A percentile compares a stretch with the other conserved stretches of the same genome.
phyloP scores from a whole-genome alignment of 2,329 filamentous ascomycete species.

The Sclerotinia nivalis region DNA sequence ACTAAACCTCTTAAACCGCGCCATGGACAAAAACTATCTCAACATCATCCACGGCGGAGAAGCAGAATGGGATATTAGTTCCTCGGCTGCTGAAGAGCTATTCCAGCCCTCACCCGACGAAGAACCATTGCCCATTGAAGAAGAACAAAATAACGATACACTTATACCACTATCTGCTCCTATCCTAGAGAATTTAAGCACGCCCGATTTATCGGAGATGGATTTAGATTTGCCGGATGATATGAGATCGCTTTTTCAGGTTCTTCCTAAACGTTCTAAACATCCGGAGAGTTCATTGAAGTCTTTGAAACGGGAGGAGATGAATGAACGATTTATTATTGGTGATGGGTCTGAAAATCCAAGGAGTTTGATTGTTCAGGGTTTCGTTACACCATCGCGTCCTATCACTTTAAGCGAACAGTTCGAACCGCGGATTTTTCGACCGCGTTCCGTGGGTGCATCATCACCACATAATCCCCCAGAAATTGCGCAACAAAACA shows the following conservation, averaged over 20 bases:
- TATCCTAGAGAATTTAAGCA: accelerated
- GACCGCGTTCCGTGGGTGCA: not conserved
- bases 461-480: too few species aligned
- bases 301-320: not conserved
- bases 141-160: not conserved
- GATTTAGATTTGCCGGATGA: not conserved
- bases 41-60: not conserved
- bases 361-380: too few species aligned
- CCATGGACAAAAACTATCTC: not conserved
- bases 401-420: not conserved
- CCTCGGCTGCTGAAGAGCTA: not conserved
- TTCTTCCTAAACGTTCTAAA: not conserved
- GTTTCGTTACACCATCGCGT: not conserved
- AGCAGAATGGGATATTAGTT: not conserved
- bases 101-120: accelerated
- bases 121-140: not conserved
- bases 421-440: too few species aligned
- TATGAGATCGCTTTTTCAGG: not conserved
- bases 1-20: not conserved
- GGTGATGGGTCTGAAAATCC: not conserved
- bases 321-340: not conserved
- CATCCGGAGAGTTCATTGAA: not conserved
- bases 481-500: not conserved
- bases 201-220: too few species aligned
- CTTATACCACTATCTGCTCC: accelerated